Base-by-base conservation (phyloP, 345 rosid genomes). In the Bretschneidera sinensis region DNA sequence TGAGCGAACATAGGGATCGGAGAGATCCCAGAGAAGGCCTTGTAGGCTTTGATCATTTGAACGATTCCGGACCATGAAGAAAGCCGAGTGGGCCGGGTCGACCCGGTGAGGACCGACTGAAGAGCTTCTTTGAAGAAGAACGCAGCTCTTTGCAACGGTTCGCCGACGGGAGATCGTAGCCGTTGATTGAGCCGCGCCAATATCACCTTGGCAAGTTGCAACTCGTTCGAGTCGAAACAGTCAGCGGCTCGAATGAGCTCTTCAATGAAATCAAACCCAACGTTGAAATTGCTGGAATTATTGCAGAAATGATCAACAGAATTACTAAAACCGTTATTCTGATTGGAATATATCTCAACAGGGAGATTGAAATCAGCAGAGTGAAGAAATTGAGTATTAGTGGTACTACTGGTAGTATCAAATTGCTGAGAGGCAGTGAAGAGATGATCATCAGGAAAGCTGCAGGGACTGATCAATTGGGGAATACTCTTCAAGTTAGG, bases 1-100 rank as follows among this genome's bases (percentile, higher is more conserved):
- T 91, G 96, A 14, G 85, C 73, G 67, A 95, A 95, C 81, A 95
- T 88, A 59, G 97, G 91, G 21, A 95, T 84, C 6, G 97, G 99
- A 17, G 97, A 91, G 48, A 86, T 71, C 2, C 71, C 86, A 50
- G 85, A 85, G 73, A 77, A 95, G 56, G 81, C 88, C 69, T 82
- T 86, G 68, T 85, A 79, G 6, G 96, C 86, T 45, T 70, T 67
- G 48, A 95, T 84, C 14, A 81, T 85, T 52, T 91, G 94, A 28
- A 95, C 83, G 16, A 86, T 79, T 24, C 88, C 89, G 10, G 84
- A 71, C 91, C 86, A 86, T 0, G 91, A 76, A 48, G 92, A 76
- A 51, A 74, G 76, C 43, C 70, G 76, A 60, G 28, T 51, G 8
- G 73, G 54, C 52, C 84, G 80, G 62, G 79, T 74, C 0, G 76